A percentile compares a stretch with the other conserved stretches of the same genome.
Conservation (phyloP, 441 rosid species). For the Manihot esculenta region DNA sequence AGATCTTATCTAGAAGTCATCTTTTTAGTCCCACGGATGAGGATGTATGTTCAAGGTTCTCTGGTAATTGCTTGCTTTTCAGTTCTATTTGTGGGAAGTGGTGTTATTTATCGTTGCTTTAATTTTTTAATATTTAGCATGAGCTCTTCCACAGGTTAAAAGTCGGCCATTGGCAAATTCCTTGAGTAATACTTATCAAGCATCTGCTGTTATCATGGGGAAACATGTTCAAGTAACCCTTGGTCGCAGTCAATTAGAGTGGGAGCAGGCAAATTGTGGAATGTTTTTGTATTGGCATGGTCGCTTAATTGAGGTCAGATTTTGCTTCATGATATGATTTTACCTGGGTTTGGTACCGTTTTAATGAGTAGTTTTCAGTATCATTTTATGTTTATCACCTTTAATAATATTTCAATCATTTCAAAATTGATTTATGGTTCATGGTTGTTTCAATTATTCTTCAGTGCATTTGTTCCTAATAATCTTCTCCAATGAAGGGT, state of each 20-base stretch:
- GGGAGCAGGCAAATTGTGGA: constrained; percentile 39
- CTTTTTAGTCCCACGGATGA: constrained; percentile 38
- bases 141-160: constrained; percentile 29
- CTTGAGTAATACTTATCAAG: constrained; percentile 28
- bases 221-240: constrained; percentile 31
- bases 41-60: constrained; percentile 39
- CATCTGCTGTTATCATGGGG: constrained; percentile 24
- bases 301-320: constrained; percentile 37
- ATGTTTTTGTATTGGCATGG: constrained; percentile 43
- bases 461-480: not conserved
- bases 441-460: constrained; percentile 1
- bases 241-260: constrained; percentile 40
- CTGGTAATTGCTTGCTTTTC: constrained; percentile 23
- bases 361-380: not conserved
- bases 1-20: constrained; percentile 39
- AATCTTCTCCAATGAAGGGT: not conserved
- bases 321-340: not conserved
- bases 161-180: constrained; percentile 33
- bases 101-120: not conserved
- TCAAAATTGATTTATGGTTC: not conserved
- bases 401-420: not conserved
- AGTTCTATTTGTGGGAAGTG: not conserved
- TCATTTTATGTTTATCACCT: not conserved
- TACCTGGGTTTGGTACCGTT: not conserved
- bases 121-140: constrained; percentile 13